Conservation (phyloP, 805 yeast genomes). For the Starmerella apis region DNA sequence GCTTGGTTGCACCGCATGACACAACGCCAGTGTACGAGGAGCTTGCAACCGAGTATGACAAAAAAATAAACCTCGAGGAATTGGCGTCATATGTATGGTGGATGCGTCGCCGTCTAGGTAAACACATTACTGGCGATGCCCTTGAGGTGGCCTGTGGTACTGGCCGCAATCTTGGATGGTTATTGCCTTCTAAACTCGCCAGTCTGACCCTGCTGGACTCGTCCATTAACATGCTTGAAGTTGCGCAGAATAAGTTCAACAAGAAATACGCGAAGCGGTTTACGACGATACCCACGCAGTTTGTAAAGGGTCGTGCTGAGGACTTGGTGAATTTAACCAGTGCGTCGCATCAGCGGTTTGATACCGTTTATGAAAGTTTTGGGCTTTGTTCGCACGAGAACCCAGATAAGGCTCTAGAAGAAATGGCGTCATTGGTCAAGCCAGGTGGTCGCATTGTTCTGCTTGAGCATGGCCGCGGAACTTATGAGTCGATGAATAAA, state of each 20-base stretch:
- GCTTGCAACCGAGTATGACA: conserved; percentile 72
- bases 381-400: conserved; percentile 94
- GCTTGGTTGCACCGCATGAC: conserved; percentile 39
- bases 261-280: conserved; percentile 34
- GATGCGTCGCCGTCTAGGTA: conserved; percentile 71
- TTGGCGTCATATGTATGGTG: conserved; percentile 37
- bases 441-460: conserved; percentile 85
- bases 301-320: conserved; percentile 85
- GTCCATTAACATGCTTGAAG: conserved; percentile 73
- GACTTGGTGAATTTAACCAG: conserved; percentile 52
- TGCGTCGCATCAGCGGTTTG: conserved; percentile 47
- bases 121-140: conserved; percentile 73
- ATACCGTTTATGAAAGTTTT: conserved; percentile 86
- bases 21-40: conserved; percentile 56
- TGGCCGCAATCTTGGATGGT: conserved; percentile 76
- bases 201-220: conserved; percentile 82
- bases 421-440: conserved; percentile 60
- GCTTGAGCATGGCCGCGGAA: conserved; percentile 87
- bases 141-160: conserved; percentile 94
- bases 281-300: conserved; percentile 54
- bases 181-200: conserved; percentile 47
- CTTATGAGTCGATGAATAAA: conserved; percentile 64
- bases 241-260: conserved; percentile 63
- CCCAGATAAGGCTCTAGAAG: conserved; percentile 70
- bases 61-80: conserved; percentile 67